Base-by-base conservation (phyloP, 2,329 filamentous ascomycete species). In the Scedosporium apiospermum region DNA sequence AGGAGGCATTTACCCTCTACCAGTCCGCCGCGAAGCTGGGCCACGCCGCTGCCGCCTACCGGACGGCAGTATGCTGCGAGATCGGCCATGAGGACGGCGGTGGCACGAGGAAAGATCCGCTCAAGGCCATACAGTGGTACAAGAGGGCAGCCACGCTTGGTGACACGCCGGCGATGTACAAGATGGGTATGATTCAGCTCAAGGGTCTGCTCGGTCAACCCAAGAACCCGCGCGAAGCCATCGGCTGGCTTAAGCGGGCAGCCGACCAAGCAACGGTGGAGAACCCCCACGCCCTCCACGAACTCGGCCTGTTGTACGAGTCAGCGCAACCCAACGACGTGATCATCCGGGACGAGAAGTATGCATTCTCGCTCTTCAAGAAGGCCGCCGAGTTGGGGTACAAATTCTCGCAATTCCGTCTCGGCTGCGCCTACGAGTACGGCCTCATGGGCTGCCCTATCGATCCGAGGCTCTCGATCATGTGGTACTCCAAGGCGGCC, bases 51-150 rank as follows among this genome's bases (percentile, higher is more conserved):
- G 90, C 91, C 30, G 95, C 95, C 0, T 99, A 98, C 73, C 86
- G 95, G 62, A 96, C 95, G 27, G 95, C 95, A 0, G 93, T 99
- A 0, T 99, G 95, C 77, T 98, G 95, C 71, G 95, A 99, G 73
- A 91, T 99, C 69, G 95, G 95, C 3, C 87, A 92, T 63, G 93
- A 98, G 71, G 93, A 96, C 69, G 93, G 93, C 34, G 95, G 95
- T 61, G 95, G 95, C 26, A 98, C 95, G 1, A 87, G 91, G 64
- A 90, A 89, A 68, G 95, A 99, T 70, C 91, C 91, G 0, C 76
- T 93, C 67, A 98, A 98, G 76, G 93, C 95, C 1, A 93, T 98
- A 21, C 93, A 98, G 73, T 99, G 95, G 95, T 99, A 99, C 75
- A 92, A 93, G 73, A 89, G 93, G 53, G 92, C 95, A 6, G 93